Evolutionary conservation across 2,329 filamentous ascomycete genomes (phyloP).

Genomic region (Echinosphaeria canescens): DNA sequence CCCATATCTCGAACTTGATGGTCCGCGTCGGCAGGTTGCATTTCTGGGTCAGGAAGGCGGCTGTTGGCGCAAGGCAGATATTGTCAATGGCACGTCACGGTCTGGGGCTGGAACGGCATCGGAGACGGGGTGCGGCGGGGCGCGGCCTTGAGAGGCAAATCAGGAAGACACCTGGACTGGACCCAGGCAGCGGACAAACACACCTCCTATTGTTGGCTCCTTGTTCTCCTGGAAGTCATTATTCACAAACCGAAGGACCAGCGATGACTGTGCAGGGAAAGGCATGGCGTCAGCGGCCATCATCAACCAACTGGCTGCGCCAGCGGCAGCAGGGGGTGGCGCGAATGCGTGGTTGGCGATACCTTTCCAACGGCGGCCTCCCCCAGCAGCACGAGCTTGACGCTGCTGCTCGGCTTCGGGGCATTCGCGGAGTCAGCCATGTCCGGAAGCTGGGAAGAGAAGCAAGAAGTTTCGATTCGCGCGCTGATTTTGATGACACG

Average conservation of each 20-base stretch:
- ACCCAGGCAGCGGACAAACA: too few relatives aligned
- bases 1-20: constrained; percentile 93
- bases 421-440: constrained; percentile 53
- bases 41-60: constrained; percentile 96
- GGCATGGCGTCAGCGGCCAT: constrained; percentile 3
- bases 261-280: constrained; percentile 49
- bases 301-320: neutral
- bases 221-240: constrained; percentile 99
- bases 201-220: constrained; percentile 96
- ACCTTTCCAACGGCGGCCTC: constrained; percentile 99
- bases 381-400: constrained; percentile 94
- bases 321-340: too few relatives aligned
- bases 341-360: too few relatives aligned
- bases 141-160: too few relatives aligned
- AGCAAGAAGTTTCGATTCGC: too few relatives aligned
- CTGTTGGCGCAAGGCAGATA: too few relatives aligned
- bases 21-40: constrained; percentile 86
- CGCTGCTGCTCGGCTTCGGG: constrained; percentile 96
- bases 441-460: too few relatives aligned
- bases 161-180: too few relatives aligned
- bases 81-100: too few relatives aligned
- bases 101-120: neutral
- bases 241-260: constrained; percentile 96
- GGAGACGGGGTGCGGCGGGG: constrained; percentile 1
- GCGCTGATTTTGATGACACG: too few relatives aligned